A percentile compares a stretch with the other conserved stretches of the same genome.
phyloP scores from a whole-genome alignment of 1,284 basidiomycete species.

The Phlebopus sp. region DNA sequence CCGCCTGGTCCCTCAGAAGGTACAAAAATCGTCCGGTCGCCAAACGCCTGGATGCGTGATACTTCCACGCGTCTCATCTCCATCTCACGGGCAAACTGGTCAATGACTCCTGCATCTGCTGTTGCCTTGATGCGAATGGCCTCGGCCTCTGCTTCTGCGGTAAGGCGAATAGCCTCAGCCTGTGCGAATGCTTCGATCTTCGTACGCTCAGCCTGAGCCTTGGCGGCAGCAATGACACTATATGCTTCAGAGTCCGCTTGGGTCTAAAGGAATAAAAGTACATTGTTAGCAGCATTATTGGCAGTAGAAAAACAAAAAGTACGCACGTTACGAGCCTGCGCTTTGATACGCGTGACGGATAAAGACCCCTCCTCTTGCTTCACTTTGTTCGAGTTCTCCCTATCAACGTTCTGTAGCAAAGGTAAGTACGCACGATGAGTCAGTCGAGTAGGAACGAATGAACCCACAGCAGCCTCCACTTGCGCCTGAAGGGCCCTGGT shows the following conservation, averaged over 20 bases:
- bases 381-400: constrained; percentile 81
- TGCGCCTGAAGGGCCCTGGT: constrained; percentile 78
- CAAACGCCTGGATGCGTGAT: constrained; percentile 59
- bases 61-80: constrained; percentile 65
- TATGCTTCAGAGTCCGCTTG: constrained; percentile 75
- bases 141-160: constrained; percentile 71
- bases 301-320: neutral
- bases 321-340: constrained; percentile 57
- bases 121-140: constrained; percentile 61
- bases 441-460: neutral
- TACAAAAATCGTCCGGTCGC: constrained; percentile 67
- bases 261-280: constrained; percentile 36
- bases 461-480: constrained; percentile 73
- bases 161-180: constrained; percentile 67
- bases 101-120: constrained; percentile 58
- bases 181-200: constrained; percentile 72
- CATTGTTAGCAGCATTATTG: constrained; percentile 10
- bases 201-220: constrained; percentile 66
- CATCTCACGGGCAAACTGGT: constrained; percentile 75
- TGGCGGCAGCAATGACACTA: constrained; percentile 66
- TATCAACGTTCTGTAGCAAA: constrained; percentile 62
- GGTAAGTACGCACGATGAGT: neutral
- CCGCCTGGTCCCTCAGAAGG: constrained; percentile 56
- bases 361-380: constrained; percentile 79
- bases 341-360: constrained; percentile 71